Conservation (phyloP, 208 protist species). For the Trypanosoma grayi region DNA sequence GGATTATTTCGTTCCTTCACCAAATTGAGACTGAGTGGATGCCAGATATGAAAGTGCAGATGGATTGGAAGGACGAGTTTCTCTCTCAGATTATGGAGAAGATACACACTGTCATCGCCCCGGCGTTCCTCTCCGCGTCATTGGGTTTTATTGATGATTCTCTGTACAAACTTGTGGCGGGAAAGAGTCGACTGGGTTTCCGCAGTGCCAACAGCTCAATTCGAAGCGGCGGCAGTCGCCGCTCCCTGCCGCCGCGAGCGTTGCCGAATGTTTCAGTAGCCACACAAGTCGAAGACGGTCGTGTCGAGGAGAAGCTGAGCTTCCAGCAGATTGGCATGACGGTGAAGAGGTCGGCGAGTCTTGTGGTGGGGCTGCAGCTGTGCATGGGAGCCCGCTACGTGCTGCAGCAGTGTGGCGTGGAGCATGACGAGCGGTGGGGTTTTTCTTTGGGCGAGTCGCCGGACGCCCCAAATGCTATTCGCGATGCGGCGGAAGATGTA, state of each 20-base stretch:
- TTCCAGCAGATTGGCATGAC: conserved; percentile 71
- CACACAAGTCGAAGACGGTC: conserved; percentile 57
- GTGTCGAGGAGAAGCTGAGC: conserved; percentile 44
- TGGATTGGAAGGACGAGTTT: conserved; percentile 69
- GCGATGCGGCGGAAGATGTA: neutral
- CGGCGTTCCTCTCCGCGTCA: conserved; percentile 49
- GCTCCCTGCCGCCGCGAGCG: conserved; percentile 18
- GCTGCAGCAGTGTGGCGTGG: conserved; percentile 52
- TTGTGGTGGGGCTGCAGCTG: conserved; percentile 69
- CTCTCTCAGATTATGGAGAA: conserved; percentile 53
- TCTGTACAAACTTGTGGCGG: conserved; percentile 53
- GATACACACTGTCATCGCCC: conserved; percentile 60
- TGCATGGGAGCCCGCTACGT: conserved; percentile 85
- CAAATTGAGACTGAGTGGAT: conserved; percentile 82
- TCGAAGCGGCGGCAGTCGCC: conserved; percentile 29
- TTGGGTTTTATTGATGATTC: conserved; percentile 79
- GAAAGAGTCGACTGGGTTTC: neutral
- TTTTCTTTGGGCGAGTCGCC: conserved; percentile 72
- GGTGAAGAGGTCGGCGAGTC: conserved; percentile 57
- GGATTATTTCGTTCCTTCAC: conserved; percentile 62
- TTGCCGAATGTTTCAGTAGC: conserved; percentile 39
- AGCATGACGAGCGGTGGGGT: conserved; percentile 66
- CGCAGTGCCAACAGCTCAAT: neutral
- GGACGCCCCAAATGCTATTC: neutral
- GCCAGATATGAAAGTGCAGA: conserved; percentile 63